Base-by-base conservation (phyloP, 345 rosid species). In the Dipteronia dyeriana region DNA sequence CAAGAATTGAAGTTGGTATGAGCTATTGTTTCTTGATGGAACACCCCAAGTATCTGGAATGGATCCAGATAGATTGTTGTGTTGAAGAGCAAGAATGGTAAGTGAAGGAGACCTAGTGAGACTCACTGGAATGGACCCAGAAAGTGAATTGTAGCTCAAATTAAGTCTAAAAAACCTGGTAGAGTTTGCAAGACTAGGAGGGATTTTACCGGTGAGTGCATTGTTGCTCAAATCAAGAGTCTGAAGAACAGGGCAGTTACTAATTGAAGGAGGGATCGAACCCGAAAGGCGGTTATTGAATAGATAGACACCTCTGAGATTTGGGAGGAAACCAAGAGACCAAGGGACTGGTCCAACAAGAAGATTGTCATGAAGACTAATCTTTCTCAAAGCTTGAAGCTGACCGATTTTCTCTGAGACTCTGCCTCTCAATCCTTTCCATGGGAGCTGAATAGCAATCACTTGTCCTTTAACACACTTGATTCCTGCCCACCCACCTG, bases 201-300 rank as follows among this genome's bases (percentile, higher is more conserved):
- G 97, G 47, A 95, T 88, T 23, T 71, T 5, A 47, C 92, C 97
- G 29, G 80, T 77, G 41, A 95, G 88, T 69, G 80, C 82, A 67
- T 95, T 95, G 31, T 85, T 88, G 80, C 99, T 89, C 26, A 89
- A 78, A 81, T 93, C 98, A 53, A 95, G 89, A 77, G 85, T 84
- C 77, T 88, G 98, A 76, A 94, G 93, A 79, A 76, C 62, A 74
- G 73, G 90, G 68, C 90, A 88, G 84, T 85, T 86, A 74, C 96
- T 97, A 20, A 95, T 79, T 1, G 95, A 85, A 62, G 92, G 84
- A 68, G 98, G 98, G 82, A 95, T 78, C 0, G 94, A 89, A 76
- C 98, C 99, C 0, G 95, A 82, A 84, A 96, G 93, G 67, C 84
- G 86, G 79, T 96, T 96, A 87, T 96, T 96, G 89, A 96, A 96